Evolutionary conservation across 2,329 filamentous ascomycete genomes (phyloP), one percentile per base, ranked within the genome.

Genomic region (Zelopaecilomyces penicillatus): DNA sequence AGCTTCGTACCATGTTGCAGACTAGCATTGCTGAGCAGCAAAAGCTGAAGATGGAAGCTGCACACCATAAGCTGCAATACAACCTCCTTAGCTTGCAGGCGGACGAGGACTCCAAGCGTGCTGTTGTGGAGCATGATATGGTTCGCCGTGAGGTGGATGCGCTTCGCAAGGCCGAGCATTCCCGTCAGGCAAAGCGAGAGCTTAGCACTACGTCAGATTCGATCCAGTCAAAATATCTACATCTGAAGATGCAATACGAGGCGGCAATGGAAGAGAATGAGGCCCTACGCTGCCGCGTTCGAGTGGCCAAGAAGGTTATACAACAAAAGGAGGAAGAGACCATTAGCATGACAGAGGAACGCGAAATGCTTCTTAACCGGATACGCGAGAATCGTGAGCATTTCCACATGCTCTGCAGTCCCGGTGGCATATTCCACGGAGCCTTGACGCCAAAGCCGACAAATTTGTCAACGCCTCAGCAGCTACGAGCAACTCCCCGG

Each of bases 311-410:
- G 64, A 85, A 81, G 56, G 65, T 90, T 27, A 87, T 95, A 43
- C 80, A 86, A 56, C 78, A 85, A 51, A 84, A 89, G 54, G 84
- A 87, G 48, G 83, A 86, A 50, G 82, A 88, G 56, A 78, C 85
- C 12, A 73, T 78, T 5, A 71, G 72, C 42, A 67, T 95, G n/a
- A 64, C 71, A 2, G 87, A 95, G 56, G 85, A 93, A 58, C 85
- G 88, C 44, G 74, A 81, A 34, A 76, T 87, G 61, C 73, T 96
- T 41, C 78, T 90, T 47, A 86, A 82, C 50, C 83, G 91, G 19
- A 95, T 97, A 51, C 80, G 85, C 36, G 87, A 95, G 61, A 95
- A 95, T 59, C 75, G 91, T 50, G 86, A 94, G 59, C 89, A 95
- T 58, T 82, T 95, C 55, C 85, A 87, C 47, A 76, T 77, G 58